Base-by-base conservation (phyloP, 805 yeast genomes). In the Metschnikowia rubicola region DNA sequence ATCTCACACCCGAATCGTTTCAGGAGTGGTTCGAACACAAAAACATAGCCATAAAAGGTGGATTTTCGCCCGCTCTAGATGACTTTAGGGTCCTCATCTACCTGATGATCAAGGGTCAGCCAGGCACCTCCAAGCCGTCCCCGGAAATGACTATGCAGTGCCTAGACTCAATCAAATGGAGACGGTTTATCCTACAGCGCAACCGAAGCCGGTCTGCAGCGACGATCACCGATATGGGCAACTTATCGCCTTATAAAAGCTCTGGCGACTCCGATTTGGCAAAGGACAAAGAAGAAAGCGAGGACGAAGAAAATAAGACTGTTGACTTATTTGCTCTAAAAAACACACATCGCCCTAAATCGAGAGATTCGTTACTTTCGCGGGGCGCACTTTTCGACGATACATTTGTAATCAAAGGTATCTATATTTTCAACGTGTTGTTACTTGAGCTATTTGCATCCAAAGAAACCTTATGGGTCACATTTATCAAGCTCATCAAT, bases 71-170 rank as follows among this genome's bases (percentile, higher is more conserved):
- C 10, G 42, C 33, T 3, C 15, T 41, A 30, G 45, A 36, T 3
- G 60, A 56, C 12, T 58, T 61, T 44, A 60, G 55, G 30, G 39
- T 39, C 12, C 50, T 68, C 28, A 56, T 65, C 4, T 68, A 60
- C 47, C 41, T 57, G 53, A 66, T 68, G 71, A 52, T 68, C 29
- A 68, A 64, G 31, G 71, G 69, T 6, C 56, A 52, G 12, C 44
- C 41, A 19, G 39, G 39, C 5, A 50, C 41, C 8, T 15, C 45
- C 10, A 46, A 35, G 35, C 46, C 51, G 6, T 47, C 50, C 2
- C 35, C 54, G 1, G 17, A 35, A 8, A 62, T 63, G 12, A 57
- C 64, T 1, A 41, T 63, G 38, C 43, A 53, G 10, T 51, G 26
- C 40, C 50, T 67, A 45, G 59, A 59, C 3, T 44, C 47, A 9